Percentiles rank a stretch among this genome's conserved stretches.
These are phyloP conservation scores for Posidonia australis DNA, from an alignment of 106 monocot genomes.

Conservation along the genomic window DNA sequence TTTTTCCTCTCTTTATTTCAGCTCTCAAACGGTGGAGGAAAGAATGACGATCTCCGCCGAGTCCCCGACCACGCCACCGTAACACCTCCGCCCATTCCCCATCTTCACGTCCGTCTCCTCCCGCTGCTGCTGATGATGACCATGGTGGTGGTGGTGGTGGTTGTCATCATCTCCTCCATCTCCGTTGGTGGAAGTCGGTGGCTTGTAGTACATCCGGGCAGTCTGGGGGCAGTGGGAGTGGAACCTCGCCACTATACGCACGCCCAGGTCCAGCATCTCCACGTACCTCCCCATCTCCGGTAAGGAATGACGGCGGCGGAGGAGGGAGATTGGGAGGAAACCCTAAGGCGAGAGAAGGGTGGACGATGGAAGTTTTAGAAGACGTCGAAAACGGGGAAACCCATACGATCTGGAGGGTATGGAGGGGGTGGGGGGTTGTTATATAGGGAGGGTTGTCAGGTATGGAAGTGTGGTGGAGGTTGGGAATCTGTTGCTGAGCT, in stretches of 20 bases:
- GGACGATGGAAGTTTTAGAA: background rate
- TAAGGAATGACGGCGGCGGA: no score
- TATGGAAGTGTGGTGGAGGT: no score
- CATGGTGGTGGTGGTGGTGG: background rate
- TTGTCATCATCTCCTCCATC: background rate
- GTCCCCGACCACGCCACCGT: background rate
- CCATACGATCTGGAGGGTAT: background rate
- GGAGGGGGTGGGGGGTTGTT: background rate
- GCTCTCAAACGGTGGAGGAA: conserved; percentile 1
- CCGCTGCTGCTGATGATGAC: background rate
- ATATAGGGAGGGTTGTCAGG: background rate
- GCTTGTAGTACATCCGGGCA: conserved; percentile 20
- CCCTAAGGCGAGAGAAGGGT: background rate
- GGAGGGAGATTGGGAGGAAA: no score
- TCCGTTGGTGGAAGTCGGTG: background rate
- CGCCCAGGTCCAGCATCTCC: conserved; percentile 17
- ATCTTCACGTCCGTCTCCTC: no score
- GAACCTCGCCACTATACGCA: conserved; percentile 12
- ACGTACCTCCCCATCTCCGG: conserved; percentile 17
- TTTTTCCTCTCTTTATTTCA: background rate
- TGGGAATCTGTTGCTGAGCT: no score
- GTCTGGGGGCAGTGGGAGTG: conserved; percentile 24
- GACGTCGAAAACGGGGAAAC: background rate
- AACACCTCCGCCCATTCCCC: background rate
- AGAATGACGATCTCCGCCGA: conserved; percentile 2